A percentile compares a stretch with the other conserved stretches of the same genome.
These are phyloP conservation scores for Sclerotinia nivalis DNA, from an alignment of 2,329 filamentous ascomycete genomes.

Conservation along the genomic window DNA sequence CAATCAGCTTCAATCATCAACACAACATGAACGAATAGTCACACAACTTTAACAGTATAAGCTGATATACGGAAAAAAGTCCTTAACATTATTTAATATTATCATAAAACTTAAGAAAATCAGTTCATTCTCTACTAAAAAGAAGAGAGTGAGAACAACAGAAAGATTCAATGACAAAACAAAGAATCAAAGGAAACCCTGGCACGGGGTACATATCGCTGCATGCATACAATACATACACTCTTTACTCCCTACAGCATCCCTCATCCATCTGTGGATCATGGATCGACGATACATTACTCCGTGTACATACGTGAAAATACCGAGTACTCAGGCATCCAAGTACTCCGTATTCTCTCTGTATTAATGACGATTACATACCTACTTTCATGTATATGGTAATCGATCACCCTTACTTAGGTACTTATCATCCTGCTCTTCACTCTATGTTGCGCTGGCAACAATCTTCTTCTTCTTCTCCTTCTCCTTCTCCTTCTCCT, in stretches of 20 bases:
- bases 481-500: neutral
- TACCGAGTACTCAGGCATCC: neutral
- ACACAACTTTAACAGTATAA: neutral
- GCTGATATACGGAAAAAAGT: too few species aligned
- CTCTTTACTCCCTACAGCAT: neutral
- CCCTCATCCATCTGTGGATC: neutral
- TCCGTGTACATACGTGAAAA: neutral
- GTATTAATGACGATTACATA: neutral
- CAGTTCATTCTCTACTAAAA: neutral
- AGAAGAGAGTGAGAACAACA: neutral
- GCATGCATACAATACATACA: slow-evolving; percentile 1
- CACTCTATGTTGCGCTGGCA: neutral
- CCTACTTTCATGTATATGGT: too few species aligned
- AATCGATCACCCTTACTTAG: neutral
- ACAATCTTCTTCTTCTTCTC: neutral
- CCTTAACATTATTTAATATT: neutral
- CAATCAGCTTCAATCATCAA: neutral
- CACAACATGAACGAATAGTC: neutral
- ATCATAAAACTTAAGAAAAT: neutral
- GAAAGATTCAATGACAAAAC: neutral
- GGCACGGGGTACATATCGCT: slow-evolving; percentile 9
- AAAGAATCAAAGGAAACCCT: slow-evolving; percentile 4
- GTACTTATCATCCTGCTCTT: too few species aligned
- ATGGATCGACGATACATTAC: neutral
- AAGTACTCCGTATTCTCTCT: neutral